Evolutionary conservation across 768 basidiomycete species (phyloP).

Genomic region (Omphalotus guepiniiformis): DNA sequence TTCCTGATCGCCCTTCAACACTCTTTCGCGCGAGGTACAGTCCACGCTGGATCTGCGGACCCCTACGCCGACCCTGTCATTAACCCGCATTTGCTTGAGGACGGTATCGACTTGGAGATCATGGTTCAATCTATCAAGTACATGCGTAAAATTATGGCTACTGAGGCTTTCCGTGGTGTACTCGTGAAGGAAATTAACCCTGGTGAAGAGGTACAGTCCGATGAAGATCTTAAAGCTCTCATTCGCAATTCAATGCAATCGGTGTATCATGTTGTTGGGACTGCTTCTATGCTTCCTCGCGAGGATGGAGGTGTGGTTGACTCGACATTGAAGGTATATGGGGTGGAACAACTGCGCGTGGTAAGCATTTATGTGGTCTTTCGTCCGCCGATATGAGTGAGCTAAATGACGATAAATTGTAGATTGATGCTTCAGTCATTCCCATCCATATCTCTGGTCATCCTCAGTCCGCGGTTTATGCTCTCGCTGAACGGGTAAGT

Average conservation of each 20-base stretch:
- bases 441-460: not conserved
- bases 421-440: conserved; percentile 4
- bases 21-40: conserved; percentile 36
- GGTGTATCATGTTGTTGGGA: conserved; percentile 16
- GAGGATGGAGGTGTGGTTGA: conserved; percentile 31
- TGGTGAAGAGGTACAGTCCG: not conserved
- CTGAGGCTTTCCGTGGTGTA: conserved; percentile 7
- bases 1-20: conserved; percentile 23
- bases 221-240: conserved; percentile 6
- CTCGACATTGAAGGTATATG: conserved; percentile 26
- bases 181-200: conserved; percentile 13
- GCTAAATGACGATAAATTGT: not conserved
- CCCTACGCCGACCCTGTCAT: conserved; percentile 39
- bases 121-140: conserved; percentile 22
- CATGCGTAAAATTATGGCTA: conserved; percentile 14
- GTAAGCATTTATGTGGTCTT: conserved; percentile 14
- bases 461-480: conserved; percentile 5
- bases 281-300: conserved; percentile 24
- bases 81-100: conserved; percentile 38
- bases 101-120: conserved; percentile 18
- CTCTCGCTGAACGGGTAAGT: conserved; percentile 6
- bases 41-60: conserved; percentile 38
- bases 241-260: not conserved
- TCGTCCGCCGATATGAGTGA: too few species aligned
- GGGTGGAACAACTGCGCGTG: conserved; percentile 26